phyloP scores from a whole-genome alignment of 176 grass and related monocot species.

The Cocos nucifera region DNA sequence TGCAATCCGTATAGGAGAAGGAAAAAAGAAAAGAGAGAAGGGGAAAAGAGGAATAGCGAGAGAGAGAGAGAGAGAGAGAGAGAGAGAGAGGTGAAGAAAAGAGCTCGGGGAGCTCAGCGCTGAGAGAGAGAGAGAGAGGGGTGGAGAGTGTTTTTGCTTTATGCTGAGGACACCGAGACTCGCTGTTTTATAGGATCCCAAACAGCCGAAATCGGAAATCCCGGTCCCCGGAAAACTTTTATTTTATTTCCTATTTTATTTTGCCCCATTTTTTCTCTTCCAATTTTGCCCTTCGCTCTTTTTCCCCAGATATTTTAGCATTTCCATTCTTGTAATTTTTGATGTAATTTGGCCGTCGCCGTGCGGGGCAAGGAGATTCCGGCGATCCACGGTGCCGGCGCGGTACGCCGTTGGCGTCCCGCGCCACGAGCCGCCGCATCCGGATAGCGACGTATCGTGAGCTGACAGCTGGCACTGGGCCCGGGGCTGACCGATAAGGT shows the following conservation, averaged over 20 bases:
- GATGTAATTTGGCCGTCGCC: too few relatives aligned
- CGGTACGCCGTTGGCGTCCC: too few relatives aligned
- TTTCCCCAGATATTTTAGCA: too few relatives aligned
- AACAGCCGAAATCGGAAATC: constrained; percentile 32
- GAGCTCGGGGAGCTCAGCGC: background rate
- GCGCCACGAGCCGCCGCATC: too few relatives aligned
- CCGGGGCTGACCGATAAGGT: too few relatives aligned
- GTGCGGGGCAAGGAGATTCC: too few relatives aligned
- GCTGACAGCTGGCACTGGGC: too few relatives aligned
- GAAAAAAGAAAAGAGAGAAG: background rate
- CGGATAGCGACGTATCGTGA: too few relatives aligned
- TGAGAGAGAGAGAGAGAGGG: background rate
- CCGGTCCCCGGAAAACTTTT: background rate
- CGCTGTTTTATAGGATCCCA: constrained; percentile 48
- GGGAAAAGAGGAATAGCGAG: background rate
- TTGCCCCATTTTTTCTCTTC: background rate
- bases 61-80: background rate
- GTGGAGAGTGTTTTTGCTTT: constrained; percentile 1
- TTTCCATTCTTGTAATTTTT: too few relatives aligned
- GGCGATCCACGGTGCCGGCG: too few relatives aligned
- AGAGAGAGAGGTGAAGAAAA: background rate
- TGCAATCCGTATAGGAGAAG: background rate
- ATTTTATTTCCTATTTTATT: background rate
- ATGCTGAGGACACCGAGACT: constrained; percentile 1
- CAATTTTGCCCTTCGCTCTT: background rate